A percentile compares a stretch with the other conserved stretches of the same genome.
phyloP scores from a whole-genome alignment of 2,329 filamentous ascomycete genomes.

The Chrysoporthe deuterocubensis region DNA sequence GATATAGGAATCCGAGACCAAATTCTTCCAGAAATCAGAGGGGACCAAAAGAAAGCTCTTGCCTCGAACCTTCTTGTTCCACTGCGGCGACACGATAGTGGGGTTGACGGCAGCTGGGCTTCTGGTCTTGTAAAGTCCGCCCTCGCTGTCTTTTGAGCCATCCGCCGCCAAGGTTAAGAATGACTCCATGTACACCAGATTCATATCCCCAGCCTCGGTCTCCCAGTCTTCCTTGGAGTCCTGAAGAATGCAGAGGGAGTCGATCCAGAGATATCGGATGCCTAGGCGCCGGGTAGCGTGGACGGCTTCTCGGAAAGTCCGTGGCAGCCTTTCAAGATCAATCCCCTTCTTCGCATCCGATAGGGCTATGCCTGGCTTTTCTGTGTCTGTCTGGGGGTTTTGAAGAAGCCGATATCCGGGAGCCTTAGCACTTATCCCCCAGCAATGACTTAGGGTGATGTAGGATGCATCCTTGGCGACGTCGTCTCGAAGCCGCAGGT shows the following conservation, averaged over 20 bases:
- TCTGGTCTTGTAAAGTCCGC: not conserved
- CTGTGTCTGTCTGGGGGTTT: not conserved
- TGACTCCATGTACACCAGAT: not conserved
- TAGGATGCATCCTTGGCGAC: not conserved
- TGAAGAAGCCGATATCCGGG: not conserved
- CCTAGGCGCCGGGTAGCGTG: not conserved
- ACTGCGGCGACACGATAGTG: not conserved
- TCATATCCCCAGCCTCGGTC: not conserved
- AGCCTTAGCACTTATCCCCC: not conserved
- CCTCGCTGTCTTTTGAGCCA: not conserved
- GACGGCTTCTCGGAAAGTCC: not conserved
- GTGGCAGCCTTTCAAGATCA: not conserved
- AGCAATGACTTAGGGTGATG: not conserved
- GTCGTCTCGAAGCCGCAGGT: not conserved
- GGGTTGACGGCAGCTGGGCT: not conserved
- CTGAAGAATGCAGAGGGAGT: constrained; percentile 6
- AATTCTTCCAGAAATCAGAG: constrained; percentile 1
- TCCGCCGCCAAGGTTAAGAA: not conserved
- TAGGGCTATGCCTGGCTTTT: not conserved
- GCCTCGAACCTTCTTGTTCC: not conserved
- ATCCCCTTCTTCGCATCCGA: not conserved
- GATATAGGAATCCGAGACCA: not conserved
- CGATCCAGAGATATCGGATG: not conserved
- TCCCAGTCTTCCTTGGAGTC: constrained; percentile 3
- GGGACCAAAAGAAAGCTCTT: constrained; percentile 3